phyloP scores from a whole-genome alignment of 371 early-diverging fungal species.

The Mucor circinelloides region DNA sequence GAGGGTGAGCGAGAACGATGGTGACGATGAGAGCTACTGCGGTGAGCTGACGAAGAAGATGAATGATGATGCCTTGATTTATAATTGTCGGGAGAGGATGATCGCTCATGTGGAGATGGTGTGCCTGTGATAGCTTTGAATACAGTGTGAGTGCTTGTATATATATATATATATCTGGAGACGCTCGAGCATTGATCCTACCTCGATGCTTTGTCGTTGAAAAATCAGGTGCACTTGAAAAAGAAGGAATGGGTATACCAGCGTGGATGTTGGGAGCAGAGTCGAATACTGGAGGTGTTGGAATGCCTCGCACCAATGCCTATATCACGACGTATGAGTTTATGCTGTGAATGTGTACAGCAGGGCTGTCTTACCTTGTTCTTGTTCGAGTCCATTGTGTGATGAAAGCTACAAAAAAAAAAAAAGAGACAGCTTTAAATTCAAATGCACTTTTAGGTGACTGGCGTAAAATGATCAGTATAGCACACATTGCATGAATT shows the following conservation, averaged over 20 bases:
- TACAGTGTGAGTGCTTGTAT: no score
- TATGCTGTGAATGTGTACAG: background rate
- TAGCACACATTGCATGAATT: background rate
- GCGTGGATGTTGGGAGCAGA: slow-evolving; percentile 28
- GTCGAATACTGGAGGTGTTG: slow-evolving; percentile 27
- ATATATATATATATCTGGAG: no score
- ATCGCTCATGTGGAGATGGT: background rate
- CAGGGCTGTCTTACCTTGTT: background rate
- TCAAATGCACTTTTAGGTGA: background rate
- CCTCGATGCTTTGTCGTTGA: slow-evolving; percentile 9
- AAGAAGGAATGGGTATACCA: slow-evolving; percentile 25
- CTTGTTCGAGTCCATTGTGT: background rate
- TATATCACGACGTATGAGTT: background rate
- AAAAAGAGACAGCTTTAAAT: background rate
- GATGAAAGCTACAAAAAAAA: background rate
- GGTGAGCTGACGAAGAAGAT: background rate
- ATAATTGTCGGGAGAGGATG: background rate
- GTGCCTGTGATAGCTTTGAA: background rate
- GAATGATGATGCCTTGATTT: background rate
- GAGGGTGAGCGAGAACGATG: slow-evolving; percentile 2
- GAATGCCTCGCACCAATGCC: slow-evolving; percentile 2
- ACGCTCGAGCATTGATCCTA: background rate
- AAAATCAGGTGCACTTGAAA: slow-evolving; percentile 42
- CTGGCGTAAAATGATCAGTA: background rate
- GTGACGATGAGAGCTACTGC: slow-evolving; percentile 2